phyloP scores from a whole-genome alignment of 1,284 basidiomycete genomes.

The Inonotus hispidus region DNA sequence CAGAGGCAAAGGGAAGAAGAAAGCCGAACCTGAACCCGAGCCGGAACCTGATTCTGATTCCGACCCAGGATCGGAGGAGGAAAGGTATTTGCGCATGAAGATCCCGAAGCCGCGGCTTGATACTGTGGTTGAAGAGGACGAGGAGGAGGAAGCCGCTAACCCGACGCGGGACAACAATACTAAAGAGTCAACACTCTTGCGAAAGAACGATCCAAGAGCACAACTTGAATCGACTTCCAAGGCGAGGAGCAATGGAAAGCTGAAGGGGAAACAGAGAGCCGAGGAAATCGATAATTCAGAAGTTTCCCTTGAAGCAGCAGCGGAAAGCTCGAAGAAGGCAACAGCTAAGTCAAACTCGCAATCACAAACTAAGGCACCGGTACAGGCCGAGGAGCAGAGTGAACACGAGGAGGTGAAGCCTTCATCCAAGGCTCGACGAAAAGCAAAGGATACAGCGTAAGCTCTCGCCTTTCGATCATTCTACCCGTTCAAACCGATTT shows the following conservation, averaged over 20 bases:
- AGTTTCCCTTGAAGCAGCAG: background rate
- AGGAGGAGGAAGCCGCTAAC: background rate
- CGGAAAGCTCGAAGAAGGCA: background rate
- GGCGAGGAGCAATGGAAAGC: background rate
- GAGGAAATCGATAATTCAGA: background rate
- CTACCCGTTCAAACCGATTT: background rate
- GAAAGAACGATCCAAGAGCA: background rate
- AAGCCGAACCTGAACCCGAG: background rate
- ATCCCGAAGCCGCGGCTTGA: background rate
- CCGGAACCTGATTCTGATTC: background rate
- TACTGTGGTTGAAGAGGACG: slow-evolving; percentile 1
- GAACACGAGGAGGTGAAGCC: background rate
- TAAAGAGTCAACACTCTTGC: background rate
- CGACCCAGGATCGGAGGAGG: background rate
- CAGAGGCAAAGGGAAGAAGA: background rate
- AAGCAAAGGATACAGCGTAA: background rate
- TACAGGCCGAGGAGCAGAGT: background rate
- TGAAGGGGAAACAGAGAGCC: background rate
- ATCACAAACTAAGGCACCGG: background rate
- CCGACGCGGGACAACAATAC: background rate
- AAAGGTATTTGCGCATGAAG: background rate
- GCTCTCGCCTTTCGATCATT: background rate
- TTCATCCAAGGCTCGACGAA: background rate
- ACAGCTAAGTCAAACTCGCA: background rate
- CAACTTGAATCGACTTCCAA: background rate